phyloP scores from a whole-genome alignment of 140 eudicot species.

The Cichorium intybus region DNA sequence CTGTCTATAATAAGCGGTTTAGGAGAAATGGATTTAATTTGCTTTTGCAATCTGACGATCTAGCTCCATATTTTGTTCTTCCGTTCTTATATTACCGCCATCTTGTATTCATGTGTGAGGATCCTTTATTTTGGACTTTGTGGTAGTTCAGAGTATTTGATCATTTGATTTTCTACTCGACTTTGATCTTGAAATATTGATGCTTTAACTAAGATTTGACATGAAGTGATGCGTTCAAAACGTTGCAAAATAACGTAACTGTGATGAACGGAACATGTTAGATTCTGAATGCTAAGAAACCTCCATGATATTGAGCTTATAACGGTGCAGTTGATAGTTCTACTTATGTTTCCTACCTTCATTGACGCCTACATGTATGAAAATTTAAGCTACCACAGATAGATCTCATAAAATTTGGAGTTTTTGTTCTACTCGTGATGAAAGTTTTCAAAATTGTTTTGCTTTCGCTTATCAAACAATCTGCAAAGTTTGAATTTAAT shows the following conservation, averaged over 20 bases:
- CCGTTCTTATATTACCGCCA: background rate
- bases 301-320: too few relatives aligned
- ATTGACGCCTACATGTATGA: background rate
- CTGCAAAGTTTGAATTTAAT: background rate
- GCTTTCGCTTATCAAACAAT: background rate
- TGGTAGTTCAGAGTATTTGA: background rate
- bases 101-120: background rate
- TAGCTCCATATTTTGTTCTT: background rate
- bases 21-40: background rate
- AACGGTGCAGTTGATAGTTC: too few relatives aligned
- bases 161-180: conserved; percentile 1
- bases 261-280: background rate
- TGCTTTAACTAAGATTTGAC: background rate
- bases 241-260: background rate
- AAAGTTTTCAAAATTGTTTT: too few relatives aligned
- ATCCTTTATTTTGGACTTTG: background rate
- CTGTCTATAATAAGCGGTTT: background rate
- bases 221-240: background rate
- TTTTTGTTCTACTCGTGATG: too few relatives aligned
- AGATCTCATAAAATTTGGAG: too few relatives aligned
- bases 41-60: background rate
- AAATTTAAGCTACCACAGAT: too few relatives aligned
- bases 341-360: background rate
- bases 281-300: too few relatives aligned
- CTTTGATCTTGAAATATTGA: conserved; percentile 1